A percentile compares a stretch with the other conserved stretches of the same genome.
Conservation (phyloP, 2,329 filamentous ascomycete genomes). For the Epichloe gansuensis region DNA sequence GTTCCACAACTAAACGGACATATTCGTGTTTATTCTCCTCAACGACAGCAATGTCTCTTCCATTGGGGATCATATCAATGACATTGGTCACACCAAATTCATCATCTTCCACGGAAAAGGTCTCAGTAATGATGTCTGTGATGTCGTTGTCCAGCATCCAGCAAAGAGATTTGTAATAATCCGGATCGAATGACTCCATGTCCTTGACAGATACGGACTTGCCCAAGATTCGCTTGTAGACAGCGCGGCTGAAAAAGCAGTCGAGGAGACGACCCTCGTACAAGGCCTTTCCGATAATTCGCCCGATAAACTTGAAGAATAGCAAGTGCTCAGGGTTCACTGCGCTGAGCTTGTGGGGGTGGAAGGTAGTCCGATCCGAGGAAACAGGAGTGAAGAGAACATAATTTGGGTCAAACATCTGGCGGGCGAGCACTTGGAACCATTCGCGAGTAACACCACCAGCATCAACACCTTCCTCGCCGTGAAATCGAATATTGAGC, state of each 20-base stretch:
- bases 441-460: slow-evolving; percentile 96
- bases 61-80: slow-evolving; percentile 76
- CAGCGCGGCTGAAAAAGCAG: slow-evolving; percentile 96
- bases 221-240: slow-evolving; percentile 94
- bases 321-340: slow-evolving; percentile 92
- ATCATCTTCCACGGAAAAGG: slow-evolving; percentile 87
- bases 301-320: slow-evolving; percentile 99
- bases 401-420: slow-evolving; percentile 99
- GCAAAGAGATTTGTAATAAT: slow-evolving; percentile 96
- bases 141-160: slow-evolving; percentile 99
- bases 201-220: slow-evolving; percentile 96
- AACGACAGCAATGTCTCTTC: slow-evolving; percentile 83
- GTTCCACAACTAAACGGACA: slow-evolving; percentile 85
- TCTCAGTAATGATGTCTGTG: slow-evolving; percentile 92
- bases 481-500: slow-evolving; percentile 92
- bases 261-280: slow-evolving; percentile 94
- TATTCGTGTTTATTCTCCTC: slow-evolving; percentile 99
- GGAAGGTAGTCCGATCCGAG: slow-evolving; percentile 95
- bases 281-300: slow-evolving; percentile 93
- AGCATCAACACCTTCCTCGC: slow-evolving; percentile 94
- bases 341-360: slow-evolving; percentile 85
- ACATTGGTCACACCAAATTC: slow-evolving; percentile 83
- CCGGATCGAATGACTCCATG: slow-evolving; percentile 96
- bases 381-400: slow-evolving; percentile 93
- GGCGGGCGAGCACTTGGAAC: slow-evolving; percentile 94